phyloP scores from a whole-genome alignment of 106 monocot species.

The Dioscorea alata region DNA sequence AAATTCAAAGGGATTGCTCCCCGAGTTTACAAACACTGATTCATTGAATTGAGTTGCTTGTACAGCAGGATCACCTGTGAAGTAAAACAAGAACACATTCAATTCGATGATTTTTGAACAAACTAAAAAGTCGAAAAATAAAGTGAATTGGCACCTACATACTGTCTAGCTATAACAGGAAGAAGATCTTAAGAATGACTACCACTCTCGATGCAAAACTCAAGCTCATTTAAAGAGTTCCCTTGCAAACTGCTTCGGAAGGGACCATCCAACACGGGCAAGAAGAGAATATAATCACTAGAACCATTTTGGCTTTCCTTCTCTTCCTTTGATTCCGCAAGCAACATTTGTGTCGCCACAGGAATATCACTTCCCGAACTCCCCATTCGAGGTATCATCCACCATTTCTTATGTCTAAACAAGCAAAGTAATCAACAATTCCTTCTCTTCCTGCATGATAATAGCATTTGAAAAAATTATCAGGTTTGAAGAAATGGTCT shows the following conservation, averaged over 20 bases:
- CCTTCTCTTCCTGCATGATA: constrained; percentile 26
- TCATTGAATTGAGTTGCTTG: constrained; percentile 22
- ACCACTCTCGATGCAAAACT: constrained; percentile 52
- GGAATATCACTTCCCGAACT: constrained; percentile 38
- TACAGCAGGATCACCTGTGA: constrained; percentile 38
- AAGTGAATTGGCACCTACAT: too few relatives aligned
- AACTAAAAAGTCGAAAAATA: not conserved
- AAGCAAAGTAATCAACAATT: constrained; percentile 20
- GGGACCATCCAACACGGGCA: constrained; percentile 36
- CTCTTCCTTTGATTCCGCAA: constrained; percentile 22
- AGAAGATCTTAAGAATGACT: constrained; percentile 8
- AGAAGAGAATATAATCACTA: constrained; percentile 25
- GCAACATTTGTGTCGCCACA: constrained; percentile 36
- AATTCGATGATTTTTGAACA: not conserved
- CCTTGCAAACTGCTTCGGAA: constrained; percentile 50
- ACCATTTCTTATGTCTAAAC: constrained; percentile 50
- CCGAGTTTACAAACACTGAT: constrained; percentile 33
- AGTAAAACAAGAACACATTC: too few relatives aligned
- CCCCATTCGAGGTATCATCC: constrained; percentile 49
- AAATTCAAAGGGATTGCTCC: constrained; percentile 40
- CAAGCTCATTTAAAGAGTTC: constrained; percentile 41
- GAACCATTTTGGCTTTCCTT: not conserved
- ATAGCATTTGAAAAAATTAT: too few relatives aligned
- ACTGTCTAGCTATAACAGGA: constrained; percentile 1
- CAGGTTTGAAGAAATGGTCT: too few relatives aligned